These are phyloP conservation scores for Cryphonectria japonica DNA, from an alignment of 2,329 filamentous ascomycete species.

Conservation along the genomic window DNA sequence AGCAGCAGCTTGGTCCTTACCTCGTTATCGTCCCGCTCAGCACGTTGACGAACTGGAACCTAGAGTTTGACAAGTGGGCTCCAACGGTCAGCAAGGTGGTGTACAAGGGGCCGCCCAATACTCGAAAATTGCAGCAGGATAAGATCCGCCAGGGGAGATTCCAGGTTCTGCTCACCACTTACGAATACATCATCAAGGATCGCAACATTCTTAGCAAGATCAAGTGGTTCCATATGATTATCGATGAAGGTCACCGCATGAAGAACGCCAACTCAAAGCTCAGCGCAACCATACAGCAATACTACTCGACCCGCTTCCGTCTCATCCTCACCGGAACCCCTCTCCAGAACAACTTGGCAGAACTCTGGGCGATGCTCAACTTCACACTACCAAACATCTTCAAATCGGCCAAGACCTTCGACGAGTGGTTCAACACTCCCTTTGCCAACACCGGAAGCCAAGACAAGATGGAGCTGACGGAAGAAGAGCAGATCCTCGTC, in stretches of 20 bases:
- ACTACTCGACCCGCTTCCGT: conserved; percentile 93
- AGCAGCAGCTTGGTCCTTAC: conserved; percentile 89
- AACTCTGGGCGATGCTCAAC: conserved; percentile 97
- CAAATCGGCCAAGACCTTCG: conserved; percentile 98
- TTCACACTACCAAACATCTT: conserved; percentile 98
- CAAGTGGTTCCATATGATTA: conserved; percentile 99
- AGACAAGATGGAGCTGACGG: conserved; percentile 97
- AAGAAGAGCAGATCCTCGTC: conserved; percentile 99
- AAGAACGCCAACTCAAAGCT: conserved; percentile 98
- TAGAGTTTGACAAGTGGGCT: conserved; percentile 99
- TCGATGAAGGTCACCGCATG: conserved; percentile 99
- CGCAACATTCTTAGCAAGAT: conserved; percentile 94
- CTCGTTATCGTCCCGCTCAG: conserved; percentile 95
- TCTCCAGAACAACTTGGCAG: conserved; percentile 93
- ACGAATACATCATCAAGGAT: conserved; percentile 99
- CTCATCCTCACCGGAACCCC: conserved; percentile 97
- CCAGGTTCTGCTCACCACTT: conserved; percentile 95
- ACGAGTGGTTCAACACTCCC: conserved; percentile 99
- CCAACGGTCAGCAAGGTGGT: conserved; percentile 85
- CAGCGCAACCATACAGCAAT: conserved; percentile 90
- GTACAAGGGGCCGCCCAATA: conserved; percentile 92
- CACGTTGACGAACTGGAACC: conserved; percentile 97
- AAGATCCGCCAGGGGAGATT: conserved; percentile 94
- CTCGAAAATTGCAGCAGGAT: conserved; percentile 87
- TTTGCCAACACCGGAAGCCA: conserved; percentile 98